These are phyloP conservation scores for Hyaloscypha hepaticicola DNA, from an alignment of 495 filamentous ascomycete species.

Conservation along the genomic window DNA sequence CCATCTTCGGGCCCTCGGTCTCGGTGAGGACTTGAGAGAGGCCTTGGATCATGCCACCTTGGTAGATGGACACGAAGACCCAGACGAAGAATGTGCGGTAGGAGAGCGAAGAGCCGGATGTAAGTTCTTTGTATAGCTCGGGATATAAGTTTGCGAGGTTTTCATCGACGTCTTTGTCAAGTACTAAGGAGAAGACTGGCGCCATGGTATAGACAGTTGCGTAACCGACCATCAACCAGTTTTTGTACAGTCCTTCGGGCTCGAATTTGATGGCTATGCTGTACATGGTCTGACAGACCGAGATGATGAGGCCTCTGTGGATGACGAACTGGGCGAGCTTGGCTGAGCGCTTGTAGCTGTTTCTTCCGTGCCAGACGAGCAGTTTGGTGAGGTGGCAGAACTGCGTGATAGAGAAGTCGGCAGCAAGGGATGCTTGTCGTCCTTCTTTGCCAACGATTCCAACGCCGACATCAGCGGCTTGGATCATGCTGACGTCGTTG, in stretches of 20 bases:
- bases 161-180: constrained; percentile 94
- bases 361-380: constrained; percentile 96
- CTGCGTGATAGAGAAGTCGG: constrained; percentile 92
- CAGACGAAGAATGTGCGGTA: constrained; percentile 96
- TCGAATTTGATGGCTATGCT: constrained; percentile 89
- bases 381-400: constrained; percentile 97
- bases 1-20: constrained; percentile 68
- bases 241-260: constrained; percentile 88
- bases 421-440: constrained; percentile 88
- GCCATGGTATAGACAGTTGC: constrained; percentile 93
- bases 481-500: constrained; percentile 99
- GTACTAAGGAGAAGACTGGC: constrained; percentile 93
- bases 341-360: constrained; percentile 92
- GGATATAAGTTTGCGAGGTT: constrained; percentile 91
- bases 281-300: constrained; percentile 95
- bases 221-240: constrained; percentile 97
- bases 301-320: constrained; percentile 92
- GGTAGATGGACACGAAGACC: constrained; percentile 94
- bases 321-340: constrained; percentile 99
- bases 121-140: constrained; percentile 95
- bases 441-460: constrained; percentile 99
- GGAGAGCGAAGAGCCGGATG: constrained; percentile 75
- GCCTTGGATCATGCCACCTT: constrained; percentile 92
- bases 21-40: constrained; percentile 83
- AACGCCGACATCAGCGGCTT: constrained; percentile 95